Base-by-base conservation (phyloP, 108 stramenopile genomes). In the Cyclostephanos tholiformis region DNA sequence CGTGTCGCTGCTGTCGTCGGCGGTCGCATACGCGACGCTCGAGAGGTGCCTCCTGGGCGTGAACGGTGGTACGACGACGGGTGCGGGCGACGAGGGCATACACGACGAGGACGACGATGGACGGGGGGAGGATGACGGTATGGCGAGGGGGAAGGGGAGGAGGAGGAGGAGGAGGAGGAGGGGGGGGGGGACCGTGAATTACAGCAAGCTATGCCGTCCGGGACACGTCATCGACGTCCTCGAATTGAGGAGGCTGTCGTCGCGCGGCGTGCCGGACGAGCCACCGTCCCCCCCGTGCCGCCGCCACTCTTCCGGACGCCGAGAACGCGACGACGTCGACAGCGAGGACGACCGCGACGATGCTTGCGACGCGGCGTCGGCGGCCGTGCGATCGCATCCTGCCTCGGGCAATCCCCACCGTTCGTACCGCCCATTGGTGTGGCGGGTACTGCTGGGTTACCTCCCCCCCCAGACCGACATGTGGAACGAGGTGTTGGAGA, bases 401-500 rank as follows among this genome's bases (percentile, higher is more conserved):
- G 59, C 57, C 29, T 22, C 48, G 26, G 66, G 62, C 0, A 69
- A 74, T 51, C 68, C 72, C 1, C 79, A 69, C 27, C 39, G 86
- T 26, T 83, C 86, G 50, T 78, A 82, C 50, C 89, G 94, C 8
- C 86, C 78, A 4, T 67, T 95, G 0, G 87, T 84, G 1, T 95
- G 94, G 94, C 59, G 94, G 44, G 81, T 92, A 11, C 51, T 95
- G 1, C 50, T 92, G 71, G 90, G 90, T 38, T 88, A 87, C 48
- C 60, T 95, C 36, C 90, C 91, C 8, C 67, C 71, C 13, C 68
- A 79, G 17, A 84, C 85, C 16, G 50, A 56, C 17, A 22, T 85
- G 25, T 95, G 94, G 94, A 67, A 84, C 39, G 49, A 60, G 23
- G 36, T 68, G 20, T 51, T 92, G 23, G 64, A 63, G 1, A 43